A percentile compares a stretch with the other conserved stretches of the same genome.
Evolutionary conservation across 345 rosid genomes (phyloP).

Genomic region (Populus deltoides): DNA sequence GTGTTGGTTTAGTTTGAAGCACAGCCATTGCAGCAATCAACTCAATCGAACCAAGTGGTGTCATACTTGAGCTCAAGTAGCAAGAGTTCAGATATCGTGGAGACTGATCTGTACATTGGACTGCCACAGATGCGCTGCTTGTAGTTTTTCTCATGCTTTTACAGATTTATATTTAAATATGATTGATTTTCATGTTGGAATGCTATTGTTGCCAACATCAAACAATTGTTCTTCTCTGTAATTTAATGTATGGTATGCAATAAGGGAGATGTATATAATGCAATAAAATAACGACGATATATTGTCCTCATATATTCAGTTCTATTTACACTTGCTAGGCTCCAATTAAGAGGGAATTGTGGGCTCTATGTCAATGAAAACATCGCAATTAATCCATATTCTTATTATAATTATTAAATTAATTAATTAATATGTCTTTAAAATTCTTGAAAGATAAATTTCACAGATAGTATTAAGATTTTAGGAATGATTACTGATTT

Average conservation of each 20-base stretch:
- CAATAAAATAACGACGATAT: neutral
- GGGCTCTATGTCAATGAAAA: no score
- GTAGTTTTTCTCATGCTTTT: neutral
- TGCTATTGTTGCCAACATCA: neutral
- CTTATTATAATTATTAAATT: no score
- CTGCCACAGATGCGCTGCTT: constrained; percentile 24
- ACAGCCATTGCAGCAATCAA: constrained; percentile 21
- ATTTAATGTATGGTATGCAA: neutral
- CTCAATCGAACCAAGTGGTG: constrained; percentile 11
- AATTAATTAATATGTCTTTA: no score
- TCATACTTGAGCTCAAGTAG: constrained; percentile 17
- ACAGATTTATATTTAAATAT: neutral
- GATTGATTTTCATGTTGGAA: neutral
- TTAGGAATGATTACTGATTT: no score
- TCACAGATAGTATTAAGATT: no score
- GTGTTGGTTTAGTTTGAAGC: constrained; percentile 3
- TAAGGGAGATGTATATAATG: neutral
- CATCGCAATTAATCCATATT: no score
- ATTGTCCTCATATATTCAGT: no score
- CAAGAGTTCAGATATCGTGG: constrained; percentile 36
- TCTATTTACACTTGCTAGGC: no score
- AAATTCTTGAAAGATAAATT: no score
- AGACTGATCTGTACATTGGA: constrained; percentile 51
- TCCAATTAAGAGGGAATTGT: no score
- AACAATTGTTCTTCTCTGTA: neutral